Evolutionary conservation across 2,329 filamentous ascomycete species (phyloP).

Genomic region (Phaeosphaeriaceae sp.): DNA sequence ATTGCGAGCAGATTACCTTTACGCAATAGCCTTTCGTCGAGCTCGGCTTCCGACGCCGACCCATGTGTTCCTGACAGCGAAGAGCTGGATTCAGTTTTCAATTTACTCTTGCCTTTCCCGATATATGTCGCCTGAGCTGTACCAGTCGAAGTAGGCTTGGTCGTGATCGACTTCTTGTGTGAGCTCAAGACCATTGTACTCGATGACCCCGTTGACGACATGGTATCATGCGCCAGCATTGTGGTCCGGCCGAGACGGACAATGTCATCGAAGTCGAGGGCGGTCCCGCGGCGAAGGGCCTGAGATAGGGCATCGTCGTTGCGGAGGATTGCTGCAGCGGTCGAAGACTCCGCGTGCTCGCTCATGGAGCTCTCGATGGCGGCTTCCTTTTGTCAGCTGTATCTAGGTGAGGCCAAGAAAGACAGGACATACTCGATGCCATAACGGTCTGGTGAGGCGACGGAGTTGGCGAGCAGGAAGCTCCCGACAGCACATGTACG

Average conservation of each 20-base stretch:
- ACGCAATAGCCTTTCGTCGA: constrained; percentile 12
- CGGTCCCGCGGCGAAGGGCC: constrained; percentile 14
- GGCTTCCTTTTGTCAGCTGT: constrained; percentile 22
- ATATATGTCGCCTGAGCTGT: constrained; percentile 22
- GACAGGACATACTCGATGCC: constrained; percentile 25
- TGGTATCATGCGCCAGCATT: constrained; percentile 9
- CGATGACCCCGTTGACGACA: constrained; percentile 16
- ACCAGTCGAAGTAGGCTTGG: constrained; percentile 38
- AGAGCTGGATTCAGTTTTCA: constrained; percentile 21
- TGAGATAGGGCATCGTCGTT: constrained; percentile 26
- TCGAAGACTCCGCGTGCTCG: constrained; percentile 12
- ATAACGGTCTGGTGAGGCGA: constrained; percentile 23
- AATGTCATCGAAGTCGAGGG: constrained; percentile 23
- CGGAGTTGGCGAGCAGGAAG: constrained; percentile 14
- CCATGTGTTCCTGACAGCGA: constrained; percentile 36
- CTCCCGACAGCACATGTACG: constrained; percentile 22
- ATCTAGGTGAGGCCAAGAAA: background rate
- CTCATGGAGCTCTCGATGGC: constrained; percentile 27
- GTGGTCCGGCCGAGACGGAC: constrained; percentile 15
- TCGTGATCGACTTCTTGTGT: constrained; percentile 25
- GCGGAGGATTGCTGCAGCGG: constrained; percentile 17
- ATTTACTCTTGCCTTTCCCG: constrained; percentile 22
- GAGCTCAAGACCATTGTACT: constrained; percentile 23
- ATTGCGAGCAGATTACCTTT: constrained; percentile 18
- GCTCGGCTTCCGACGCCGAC: constrained; percentile 31